Evolutionary conservation across 129 eudicot species (phyloP).

Genomic region (Gnaphalium uliginosum): DNA sequence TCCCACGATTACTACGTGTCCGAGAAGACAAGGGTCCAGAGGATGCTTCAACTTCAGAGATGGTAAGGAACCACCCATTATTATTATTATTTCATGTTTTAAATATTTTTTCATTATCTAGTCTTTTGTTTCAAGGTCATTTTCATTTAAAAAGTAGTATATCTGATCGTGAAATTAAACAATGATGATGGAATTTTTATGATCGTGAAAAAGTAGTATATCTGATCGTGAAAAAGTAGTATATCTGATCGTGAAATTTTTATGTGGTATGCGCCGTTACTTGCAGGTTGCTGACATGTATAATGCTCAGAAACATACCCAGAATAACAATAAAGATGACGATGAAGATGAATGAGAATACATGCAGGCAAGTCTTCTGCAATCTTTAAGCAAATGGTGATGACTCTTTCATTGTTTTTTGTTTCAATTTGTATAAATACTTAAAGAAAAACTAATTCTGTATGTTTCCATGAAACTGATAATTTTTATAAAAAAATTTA

Average conservation of each 20-base stretch:
- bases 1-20: constrained; percentile 88
- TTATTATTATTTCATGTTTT: not conserved
- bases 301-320: constrained; percentile 67
- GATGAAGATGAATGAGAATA: constrained; percentile 61
- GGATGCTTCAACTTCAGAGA: constrained; percentile 83
- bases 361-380: constrained; percentile 18
- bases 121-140: not conserved
- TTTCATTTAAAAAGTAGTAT: too few relatives aligned
- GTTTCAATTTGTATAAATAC: constrained; percentile 18
- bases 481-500: constrained; percentile 4
- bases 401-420: constrained; percentile 4
- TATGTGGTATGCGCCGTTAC: constrained; percentile 10
- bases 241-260: not conserved
- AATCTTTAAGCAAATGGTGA: constrained; percentile 10
- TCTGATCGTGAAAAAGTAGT: too few relatives aligned
- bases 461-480: not conserved
- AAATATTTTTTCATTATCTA: not conserved
- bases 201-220: too few relatives aligned
- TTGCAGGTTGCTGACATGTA: constrained; percentile 90
- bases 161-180: not conserved
- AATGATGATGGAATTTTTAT: too few relatives aligned
- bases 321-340: constrained; percentile 51
- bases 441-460: not conserved
- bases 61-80: constrained; percentile 39
- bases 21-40: constrained; percentile 92